phyloP scores from a whole-genome alignment of 305 asterid species.

The Fraxinus greggii region DNA sequence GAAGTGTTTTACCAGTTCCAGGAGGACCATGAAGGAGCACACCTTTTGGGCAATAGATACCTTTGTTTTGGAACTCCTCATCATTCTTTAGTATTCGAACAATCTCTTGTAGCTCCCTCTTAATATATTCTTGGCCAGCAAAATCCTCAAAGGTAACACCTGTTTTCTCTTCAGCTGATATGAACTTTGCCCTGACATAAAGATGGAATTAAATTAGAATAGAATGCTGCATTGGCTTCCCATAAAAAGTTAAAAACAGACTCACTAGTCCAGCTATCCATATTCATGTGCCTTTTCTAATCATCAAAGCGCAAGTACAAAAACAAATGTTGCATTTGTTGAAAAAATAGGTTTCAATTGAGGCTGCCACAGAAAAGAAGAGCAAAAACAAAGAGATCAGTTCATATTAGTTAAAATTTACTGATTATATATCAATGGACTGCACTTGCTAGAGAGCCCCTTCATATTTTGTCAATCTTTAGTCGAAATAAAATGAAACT shows the following conservation, averaged over 20 bases:
- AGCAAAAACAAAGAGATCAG: not conserved
- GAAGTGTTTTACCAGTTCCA: slow-evolving; percentile 99
- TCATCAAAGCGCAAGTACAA: not conserved
- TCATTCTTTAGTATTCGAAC: slow-evolving; percentile 86
- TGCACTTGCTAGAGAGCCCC: not conserved
- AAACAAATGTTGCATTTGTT: not conserved
- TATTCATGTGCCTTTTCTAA: slow-evolving; percentile 3
- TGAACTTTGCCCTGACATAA: slow-evolving; percentile 79
- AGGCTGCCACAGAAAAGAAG: not conserved
- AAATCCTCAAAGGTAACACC: slow-evolving; percentile 96
- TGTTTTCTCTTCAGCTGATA: slow-evolving; percentile 96
- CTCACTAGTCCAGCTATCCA: slow-evolving; percentile 18
- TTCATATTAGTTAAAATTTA: not conserved
- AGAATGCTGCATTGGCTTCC: not conserved
- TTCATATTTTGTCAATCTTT: slow-evolving; percentile 2
- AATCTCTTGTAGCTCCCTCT: slow-evolving; percentile 95
- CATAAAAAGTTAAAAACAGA: slow-evolving; percentile 13
- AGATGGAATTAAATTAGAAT: slow-evolving; percentile 27
- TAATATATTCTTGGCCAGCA: slow-evolving; percentile 98
- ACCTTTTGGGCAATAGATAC: slow-evolving; percentile 98
- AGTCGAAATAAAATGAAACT: not conserved
- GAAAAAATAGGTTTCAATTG: not conserved
- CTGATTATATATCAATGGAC: not conserved
- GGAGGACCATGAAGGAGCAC: slow-evolving; percentile 99
- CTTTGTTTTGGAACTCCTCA: slow-evolving; percentile 87